A percentile compares a stretch with the other conserved stretches of the same genome.
phyloP scores from a whole-genome alignment of 257 asterid genomes.

The Solanum phureja region DNA sequence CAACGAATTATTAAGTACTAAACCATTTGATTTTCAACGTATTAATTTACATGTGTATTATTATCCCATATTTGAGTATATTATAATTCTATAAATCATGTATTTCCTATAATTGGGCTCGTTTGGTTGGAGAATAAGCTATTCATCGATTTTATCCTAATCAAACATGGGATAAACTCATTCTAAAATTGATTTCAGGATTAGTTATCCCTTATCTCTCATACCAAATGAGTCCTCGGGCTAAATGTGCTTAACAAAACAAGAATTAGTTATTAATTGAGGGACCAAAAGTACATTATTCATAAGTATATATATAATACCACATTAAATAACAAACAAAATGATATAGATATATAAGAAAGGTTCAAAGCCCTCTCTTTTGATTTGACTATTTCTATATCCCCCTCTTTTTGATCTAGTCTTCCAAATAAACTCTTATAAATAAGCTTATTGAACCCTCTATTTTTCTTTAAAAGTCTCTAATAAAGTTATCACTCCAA shows the following conservation, averaged over 20 bases:
- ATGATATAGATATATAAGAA: background rate
- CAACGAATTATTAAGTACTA: background rate
- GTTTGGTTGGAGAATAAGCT: fast-evolving
- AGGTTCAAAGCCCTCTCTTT: background rate
- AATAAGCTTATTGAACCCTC: background rate
- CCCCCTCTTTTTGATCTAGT: background rate
- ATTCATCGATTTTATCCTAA: too few species aligned
- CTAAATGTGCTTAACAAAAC: background rate
- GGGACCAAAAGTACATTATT: background rate
- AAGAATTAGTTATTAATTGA: background rate
- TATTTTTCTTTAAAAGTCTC: background rate
- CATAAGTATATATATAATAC: too few species aligned
- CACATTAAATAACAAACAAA: background rate
- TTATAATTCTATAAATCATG: background rate
- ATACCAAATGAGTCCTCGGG: fast-evolving
- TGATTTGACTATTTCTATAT: background rate
- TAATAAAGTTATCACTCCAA: background rate
- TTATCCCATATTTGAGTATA: background rate
- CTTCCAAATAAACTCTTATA: background rate
- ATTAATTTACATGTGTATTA: background rate
- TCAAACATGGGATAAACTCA: background rate
- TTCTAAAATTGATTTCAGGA: too few species aligned
- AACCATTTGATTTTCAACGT: background rate
- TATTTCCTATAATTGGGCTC: background rate
- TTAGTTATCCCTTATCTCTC: background rate